Percentiles rank a stretch among this genome's conserved stretches.
These are phyloP conservation scores for Rhizopus microsporus DNA, from an alignment of 371 early-diverging fungal genomes.

Conservation along the genomic window DNA sequence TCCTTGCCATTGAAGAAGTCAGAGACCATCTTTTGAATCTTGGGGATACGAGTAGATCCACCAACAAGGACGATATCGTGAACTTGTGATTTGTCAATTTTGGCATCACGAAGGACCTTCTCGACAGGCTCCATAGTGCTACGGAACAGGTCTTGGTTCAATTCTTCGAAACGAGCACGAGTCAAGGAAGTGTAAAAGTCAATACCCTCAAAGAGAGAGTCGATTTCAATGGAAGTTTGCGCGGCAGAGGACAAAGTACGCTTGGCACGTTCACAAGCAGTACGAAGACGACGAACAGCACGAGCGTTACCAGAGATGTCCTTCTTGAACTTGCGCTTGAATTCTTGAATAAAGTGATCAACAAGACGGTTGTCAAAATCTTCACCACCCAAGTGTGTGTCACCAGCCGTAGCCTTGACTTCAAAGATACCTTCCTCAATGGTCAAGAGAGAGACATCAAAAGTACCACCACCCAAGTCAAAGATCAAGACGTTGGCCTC, in stretches of 20 bases:
- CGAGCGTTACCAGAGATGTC: constrained; percentile 79
- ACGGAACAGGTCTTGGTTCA: constrained; percentile 85
- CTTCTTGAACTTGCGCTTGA: constrained; percentile 79
- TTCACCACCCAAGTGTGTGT: constrained; percentile 96
- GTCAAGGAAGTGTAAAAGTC: constrained; percentile 88
- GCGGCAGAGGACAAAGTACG: constrained; percentile 86
- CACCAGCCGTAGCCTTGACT: constrained; percentile 92
- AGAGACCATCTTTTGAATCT: constrained; percentile 94
- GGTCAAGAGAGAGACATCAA: constrained; percentile 95
- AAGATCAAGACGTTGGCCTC: constrained; percentile 90
- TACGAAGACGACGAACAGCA: constrained; percentile 87
- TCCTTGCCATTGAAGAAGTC: constrained; percentile 96
- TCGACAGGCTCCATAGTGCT: constrained; percentile 81
- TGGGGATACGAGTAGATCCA: constrained; percentile 99
- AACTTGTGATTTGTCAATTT: constrained; percentile 87
- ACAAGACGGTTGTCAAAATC: constrained; percentile 93
- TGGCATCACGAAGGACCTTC: constrained; percentile 84
- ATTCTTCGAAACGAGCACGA: constrained; percentile 91
- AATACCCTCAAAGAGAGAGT: constrained; percentile 85
- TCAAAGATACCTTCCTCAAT: constrained; percentile 94
- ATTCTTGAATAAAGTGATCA: constrained; percentile 74
- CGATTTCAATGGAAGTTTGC: constrained; percentile 83
- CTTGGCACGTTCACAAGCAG: constrained; percentile 95
- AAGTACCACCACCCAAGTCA: constrained; percentile 98
- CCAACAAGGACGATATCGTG: constrained; percentile 98